Percentiles rank a stretch among this genome's conserved stretches.
Conservation (phyloP, 805 yeast species). For the Teunomyces funiuensis region DNA sequence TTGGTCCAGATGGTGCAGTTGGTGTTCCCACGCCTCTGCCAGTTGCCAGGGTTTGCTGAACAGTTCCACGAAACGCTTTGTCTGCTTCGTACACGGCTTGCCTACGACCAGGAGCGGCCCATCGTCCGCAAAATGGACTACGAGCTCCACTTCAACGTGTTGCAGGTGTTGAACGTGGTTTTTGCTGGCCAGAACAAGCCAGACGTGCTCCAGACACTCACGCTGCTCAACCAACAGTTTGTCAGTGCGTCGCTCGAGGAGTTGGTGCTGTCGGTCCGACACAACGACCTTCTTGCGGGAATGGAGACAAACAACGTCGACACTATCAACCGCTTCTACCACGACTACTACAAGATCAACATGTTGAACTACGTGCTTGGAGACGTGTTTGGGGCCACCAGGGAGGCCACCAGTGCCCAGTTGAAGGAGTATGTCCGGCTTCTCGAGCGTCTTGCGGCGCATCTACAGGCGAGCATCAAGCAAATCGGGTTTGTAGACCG, state of each 20-base stretch:
- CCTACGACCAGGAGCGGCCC: conserved; percentile 8
- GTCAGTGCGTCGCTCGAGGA: neutral
- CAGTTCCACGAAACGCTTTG: neutral
- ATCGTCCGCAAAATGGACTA: conserved; percentile 11
- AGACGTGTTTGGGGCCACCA: conserved; percentile 3
- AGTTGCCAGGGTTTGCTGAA: neutral
- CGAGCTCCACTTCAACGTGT: conserved; percentile 23
- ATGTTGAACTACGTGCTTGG: conserved; percentile 11
- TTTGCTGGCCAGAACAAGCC: neutral
- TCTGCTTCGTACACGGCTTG: conserved; percentile 7
- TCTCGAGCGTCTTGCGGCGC: conserved; percentile 16
- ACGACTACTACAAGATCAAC: conserved; percentile 18
- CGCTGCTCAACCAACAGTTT: neutral
- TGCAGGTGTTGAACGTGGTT: conserved; percentile 14
- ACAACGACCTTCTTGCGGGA: conserved; percentile 4
- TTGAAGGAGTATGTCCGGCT: conserved; percentile 10
- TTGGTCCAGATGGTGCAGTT: conserved; percentile 17
- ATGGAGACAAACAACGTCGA: neutral
- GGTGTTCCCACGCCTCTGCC: conserved; percentile 13
- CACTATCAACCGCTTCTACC: conserved; percentile 11
- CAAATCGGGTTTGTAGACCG: conserved; percentile 14
- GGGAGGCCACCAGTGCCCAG: conserved; percentile 7
- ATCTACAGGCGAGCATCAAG: conserved; percentile 20
- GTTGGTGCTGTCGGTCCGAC: conserved; percentile 2
- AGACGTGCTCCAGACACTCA: neutral